Base-by-base conservation (phyloP, 2,329 filamentous ascomycete genomes). In the Penicillium sp. region DNA sequence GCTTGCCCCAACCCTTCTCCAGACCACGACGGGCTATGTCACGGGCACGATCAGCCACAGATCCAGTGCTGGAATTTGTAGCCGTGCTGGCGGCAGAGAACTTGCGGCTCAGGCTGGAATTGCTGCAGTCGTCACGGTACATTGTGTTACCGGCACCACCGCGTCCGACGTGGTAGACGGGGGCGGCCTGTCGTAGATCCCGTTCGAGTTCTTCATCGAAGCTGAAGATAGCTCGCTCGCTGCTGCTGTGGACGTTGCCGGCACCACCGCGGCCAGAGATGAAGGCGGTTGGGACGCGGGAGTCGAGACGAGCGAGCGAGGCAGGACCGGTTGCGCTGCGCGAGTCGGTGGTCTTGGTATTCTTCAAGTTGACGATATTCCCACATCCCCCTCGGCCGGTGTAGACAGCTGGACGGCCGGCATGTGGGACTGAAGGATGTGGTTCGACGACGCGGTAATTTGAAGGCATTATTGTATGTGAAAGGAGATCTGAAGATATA, bases 141-240 rank as follows among this genome's bases (percentile, higher is more conserved):
- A 77, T 67, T 60, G 69, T 70, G 70, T 87, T 87, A 48, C 82
- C 84, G 12, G 80, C 81, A 38, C 84, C 84, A 19, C 84, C 84
- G 42, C 84, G 78, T 41, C 84, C 84, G 60, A 86, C 81, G 69
- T 85, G 82, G 77, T 85, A 87, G 58, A 87, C 80, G 17, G 84
- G 84, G 2, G 84, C 83, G 44, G 80, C 77, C 35, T 80, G 76
- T 54, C 80, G 77, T 59, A 82, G 75, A 57, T 84, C 80, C 55
- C 80, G 80, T 62, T 83, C 79, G 49, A 87, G 78, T 66, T 87
- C 84, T 74, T 87, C 84, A 69, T 87, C 84, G 73, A 87, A 87
- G 71, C 80, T 82, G 78, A 87, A 87, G 69, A 87, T 85, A 67
- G 82, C 78, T 38, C 82, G 78, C 63, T 86, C 81, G 58, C 72